Evolutionary conservation across 1,284 basidiomycete species (phyloP), one percentile per base, ranked within the genome.

Genomic region (Microbotryum saponariae): DNA sequence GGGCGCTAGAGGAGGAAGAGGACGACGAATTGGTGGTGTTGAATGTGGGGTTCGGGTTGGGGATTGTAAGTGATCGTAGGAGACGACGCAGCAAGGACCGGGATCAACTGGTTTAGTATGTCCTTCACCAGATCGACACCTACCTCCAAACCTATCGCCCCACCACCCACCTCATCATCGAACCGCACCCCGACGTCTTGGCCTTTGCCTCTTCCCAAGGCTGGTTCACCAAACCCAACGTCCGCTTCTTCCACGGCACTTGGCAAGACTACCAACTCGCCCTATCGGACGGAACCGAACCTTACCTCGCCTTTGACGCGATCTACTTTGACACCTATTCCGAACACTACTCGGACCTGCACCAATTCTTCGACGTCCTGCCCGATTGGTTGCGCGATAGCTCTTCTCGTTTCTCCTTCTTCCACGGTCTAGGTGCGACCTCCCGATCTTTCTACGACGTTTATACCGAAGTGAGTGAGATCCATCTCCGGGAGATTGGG

Each of bases 351-450:
- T 16, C 46, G 23, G 88, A 88, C 65, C 80, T 97, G 45, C 84
- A 83, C 69, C 76, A 78, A 23, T 96, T 97, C 77, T 97, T 98
- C 75, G 84, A 86, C 62, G 78, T 82, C 55, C 76, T 97, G 1
- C 91, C 91, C 1, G 82, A 88, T 72, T 78, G 97, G 2, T 79
- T 97, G n/a, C 80, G 82, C 27, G 82, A 86, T 9, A 79, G 85
- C 4, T 85, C 89, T 21, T 79, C 85, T 21, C 74, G 74, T n/a
- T 91, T 94, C 74, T 88, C 91, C 61, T 98, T 97, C 78, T 98
- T 97, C 82, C 91, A 98, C 74, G 94, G 94, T 6, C 81, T 98
- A 1, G 96, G 90, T 20, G 94, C 91, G 25, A 97, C 92, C 10
- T 64, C 58, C 0, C 58, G 63, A 45, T 25, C 58, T 23, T 59